Conservation (phyloP, 73 alveolate genomes). For the Paramecium bursaria region DNA sequence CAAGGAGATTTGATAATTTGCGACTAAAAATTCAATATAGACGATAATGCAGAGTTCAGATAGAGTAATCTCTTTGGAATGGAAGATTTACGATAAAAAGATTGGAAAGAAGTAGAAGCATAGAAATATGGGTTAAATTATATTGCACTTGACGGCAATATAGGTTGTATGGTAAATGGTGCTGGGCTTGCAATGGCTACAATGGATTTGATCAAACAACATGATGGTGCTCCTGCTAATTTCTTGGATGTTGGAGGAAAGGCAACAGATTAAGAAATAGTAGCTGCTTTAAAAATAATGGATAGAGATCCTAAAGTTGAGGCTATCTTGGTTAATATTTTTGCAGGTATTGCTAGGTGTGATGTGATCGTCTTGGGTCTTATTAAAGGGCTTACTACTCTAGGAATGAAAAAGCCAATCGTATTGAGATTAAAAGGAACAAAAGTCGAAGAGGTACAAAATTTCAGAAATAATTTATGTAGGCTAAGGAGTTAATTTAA, state of each 20-base stretch:
- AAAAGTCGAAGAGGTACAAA: constrained; percentile 69
- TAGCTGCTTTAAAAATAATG: constrained; percentile 79
- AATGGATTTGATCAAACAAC: constrained; percentile 82
- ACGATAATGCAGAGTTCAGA: constrained; percentile 91
- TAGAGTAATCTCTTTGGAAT: constrained; percentile 78
- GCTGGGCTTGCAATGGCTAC: constrained; percentile 99
- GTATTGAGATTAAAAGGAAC: constrained; percentile 87
- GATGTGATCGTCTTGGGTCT: constrained; percentile 76
- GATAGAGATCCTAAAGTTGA: constrained; percentile 83
- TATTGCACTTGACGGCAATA: constrained; percentile 81
- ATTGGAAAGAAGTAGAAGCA: constrained; percentile 82
- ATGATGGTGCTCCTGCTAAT: constrained; percentile 97
- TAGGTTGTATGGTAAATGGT: constrained; percentile 98
- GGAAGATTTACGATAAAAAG: constrained; percentile 85
- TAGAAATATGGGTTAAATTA: constrained; percentile 77
- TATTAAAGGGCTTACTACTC: constrained; percentile 70
- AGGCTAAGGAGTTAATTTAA: constrained; percentile 77
- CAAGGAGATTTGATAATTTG: constrained; percentile 76
- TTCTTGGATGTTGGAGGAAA: constrained; percentile 98
- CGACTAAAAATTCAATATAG: constrained; percentile 89
- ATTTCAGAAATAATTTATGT: not conserved
- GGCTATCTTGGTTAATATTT: constrained; percentile 92
- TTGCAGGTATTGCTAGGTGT: constrained; percentile 93
- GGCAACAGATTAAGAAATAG: constrained; percentile 82
- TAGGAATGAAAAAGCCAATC: constrained; percentile 80